Conservation (phyloP, 73 alveolate genomes). For the Paramecium octaurelia region DNA sequence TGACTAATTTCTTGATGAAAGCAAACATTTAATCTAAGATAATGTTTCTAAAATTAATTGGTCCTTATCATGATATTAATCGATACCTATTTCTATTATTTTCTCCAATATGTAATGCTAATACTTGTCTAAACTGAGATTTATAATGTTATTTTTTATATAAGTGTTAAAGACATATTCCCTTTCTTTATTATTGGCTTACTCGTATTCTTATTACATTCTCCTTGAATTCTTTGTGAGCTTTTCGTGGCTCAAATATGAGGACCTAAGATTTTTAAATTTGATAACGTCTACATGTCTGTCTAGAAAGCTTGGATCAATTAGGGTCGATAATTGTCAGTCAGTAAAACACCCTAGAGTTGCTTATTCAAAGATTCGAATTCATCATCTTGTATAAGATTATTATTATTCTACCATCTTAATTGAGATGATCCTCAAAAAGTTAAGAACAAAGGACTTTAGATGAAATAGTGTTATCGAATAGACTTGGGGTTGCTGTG, state of each 20-base stretch:
- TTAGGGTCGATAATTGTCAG: background rate
- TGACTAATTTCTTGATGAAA: background rate
- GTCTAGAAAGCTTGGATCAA: background rate
- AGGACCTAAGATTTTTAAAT: background rate
- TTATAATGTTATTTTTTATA: slow-evolving; percentile 21
- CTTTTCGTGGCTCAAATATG: slow-evolving; percentile 18
- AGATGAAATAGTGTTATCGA: background rate
- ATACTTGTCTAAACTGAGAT: slow-evolving; percentile 43
- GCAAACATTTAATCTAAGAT: background rate
- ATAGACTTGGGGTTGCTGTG: background rate
- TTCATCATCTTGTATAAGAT: background rate
- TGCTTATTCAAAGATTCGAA: background rate
- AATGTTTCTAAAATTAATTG: background rate
- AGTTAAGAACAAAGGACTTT: background rate
- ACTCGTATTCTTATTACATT: slow-evolving; percentile 45
- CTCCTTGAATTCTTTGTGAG: slow-evolving; percentile 48
- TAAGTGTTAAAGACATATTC: slow-evolving; percentile 8
- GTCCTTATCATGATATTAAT: background rate
- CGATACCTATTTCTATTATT: slow-evolving; percentile 40
- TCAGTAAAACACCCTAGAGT: background rate
- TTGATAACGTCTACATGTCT: background rate
- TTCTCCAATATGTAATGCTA: slow-evolving; percentile 48
- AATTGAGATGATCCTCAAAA: background rate
- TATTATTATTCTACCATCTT: background rate
- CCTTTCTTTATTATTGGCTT: slow-evolving; percentile 5